Base-by-base conservation (phyloP, 306 rosid species). In the Glycine soja region DNA sequence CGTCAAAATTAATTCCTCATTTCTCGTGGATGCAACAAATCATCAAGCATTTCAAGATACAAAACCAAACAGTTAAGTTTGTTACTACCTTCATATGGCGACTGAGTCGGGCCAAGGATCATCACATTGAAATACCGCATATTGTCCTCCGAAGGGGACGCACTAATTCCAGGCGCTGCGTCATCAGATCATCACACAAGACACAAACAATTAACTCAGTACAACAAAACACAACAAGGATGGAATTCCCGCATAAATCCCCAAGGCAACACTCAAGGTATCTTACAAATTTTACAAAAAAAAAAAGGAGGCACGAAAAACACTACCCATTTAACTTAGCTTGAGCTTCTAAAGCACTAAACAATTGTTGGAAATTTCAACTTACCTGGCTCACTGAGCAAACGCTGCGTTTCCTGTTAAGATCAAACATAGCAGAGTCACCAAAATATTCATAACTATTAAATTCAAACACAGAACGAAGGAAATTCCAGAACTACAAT, bases 41-140 rank as follows among this genome's bases (percentile, higher is more conserved):
- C 12, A 54, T 34, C 32, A 14, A 5, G 24, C 46, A 79, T 50
- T 18, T 24, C 73, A 54, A 52, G 53, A 48, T n/a, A 7, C 24
- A 38, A 72, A 64, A 65, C 58, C 75, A 77, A 48, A 34, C 45
- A 9, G 5, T 50, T 52, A 13, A 72, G 32, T 24, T 64, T 59
- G 57, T 50, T 83, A 90, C 89, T 91, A 95, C 99, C 99, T 91
- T 95, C 99, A 72, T 93, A 95, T 11, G 99, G 99, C 12, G 99
- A 95, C 87, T 95, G 99, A 5, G 99, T 91, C 0, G 99, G 99
- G 71, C 99, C 99, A 56, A 95, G 99, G 78, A 95, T 95, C 97
- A 93, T 95, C 85, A 93, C 99, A 83, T 95, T 95, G 85, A 95
- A 95, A 80, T 95, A 95, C 9, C 99, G 87, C 99, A 95, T 95